Conservation (phyloP, 148 eudicot species). For the Silene latifolia region DNA sequence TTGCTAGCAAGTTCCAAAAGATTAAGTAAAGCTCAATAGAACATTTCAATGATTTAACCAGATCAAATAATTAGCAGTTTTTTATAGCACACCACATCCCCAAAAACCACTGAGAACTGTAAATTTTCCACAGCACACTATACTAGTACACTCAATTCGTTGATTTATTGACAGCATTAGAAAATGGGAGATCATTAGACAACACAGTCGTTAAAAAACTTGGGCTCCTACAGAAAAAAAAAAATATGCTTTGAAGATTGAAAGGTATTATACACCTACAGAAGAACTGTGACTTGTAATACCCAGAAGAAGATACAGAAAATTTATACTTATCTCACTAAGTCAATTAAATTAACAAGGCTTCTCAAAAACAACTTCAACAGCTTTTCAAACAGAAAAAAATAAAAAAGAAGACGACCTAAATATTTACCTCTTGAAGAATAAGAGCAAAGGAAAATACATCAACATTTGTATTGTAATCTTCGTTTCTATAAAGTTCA, state of each 20-base stretch:
- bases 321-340: too few relatives aligned
- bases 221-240: conserved; percentile 4
- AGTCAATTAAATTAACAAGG: conserved; percentile 6
- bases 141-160: background rate
- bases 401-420: background rate
- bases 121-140: background rate
- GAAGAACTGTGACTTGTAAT: background rate
- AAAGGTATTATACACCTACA: background rate
- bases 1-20: background rate
- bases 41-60: background rate
- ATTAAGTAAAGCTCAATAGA: background rate
- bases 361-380: background rate
- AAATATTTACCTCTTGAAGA: conserved; percentile 76
- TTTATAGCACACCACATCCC: background rate
- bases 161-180: background rate
- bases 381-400: background rate
- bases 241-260: background rate
- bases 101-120: background rate
- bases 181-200: background rate
- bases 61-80: background rate
- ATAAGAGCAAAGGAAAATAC: conserved; percentile 95
- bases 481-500: conserved; percentile 82
- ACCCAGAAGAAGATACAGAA: background rate
- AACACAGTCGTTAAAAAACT: background rate
- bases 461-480: conserved; percentile 92